These are phyloP conservation scores for Amanita inopinata DNA, from an alignment of 768 basidiomycete genomes.

Conservation along the genomic window DNA sequence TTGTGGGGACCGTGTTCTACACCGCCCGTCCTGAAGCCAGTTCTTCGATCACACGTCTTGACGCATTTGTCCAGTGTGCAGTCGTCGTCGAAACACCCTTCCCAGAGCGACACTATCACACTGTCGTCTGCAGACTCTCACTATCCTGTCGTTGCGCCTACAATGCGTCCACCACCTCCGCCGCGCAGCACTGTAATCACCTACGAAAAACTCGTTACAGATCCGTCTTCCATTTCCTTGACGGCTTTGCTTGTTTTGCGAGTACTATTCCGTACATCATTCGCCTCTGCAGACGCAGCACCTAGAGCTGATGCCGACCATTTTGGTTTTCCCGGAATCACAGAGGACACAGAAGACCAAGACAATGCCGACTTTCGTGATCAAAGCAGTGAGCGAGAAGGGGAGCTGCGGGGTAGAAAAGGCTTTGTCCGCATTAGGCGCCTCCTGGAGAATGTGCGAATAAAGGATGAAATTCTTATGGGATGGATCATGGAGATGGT, in stretches of 20 bases:
- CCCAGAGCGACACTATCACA: slow-evolving; percentile 68
- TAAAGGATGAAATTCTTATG: slow-evolving; percentile 49
- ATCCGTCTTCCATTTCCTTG: slow-evolving; percentile 67
- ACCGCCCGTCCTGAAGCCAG: slow-evolving; percentile 33
- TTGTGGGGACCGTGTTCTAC: slow-evolving; percentile 64
- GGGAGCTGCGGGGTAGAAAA: slow-evolving; percentile 58
- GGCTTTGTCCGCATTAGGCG: slow-evolving; percentile 57
- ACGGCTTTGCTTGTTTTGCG: slow-evolving; percentile 78
- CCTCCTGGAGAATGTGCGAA: slow-evolving; percentile 53
- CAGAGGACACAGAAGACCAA: slow-evolving; percentile 71
- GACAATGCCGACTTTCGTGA: slow-evolving; percentile 35
- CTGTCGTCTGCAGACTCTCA: slow-evolving; percentile 44
- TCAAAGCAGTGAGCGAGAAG: slow-evolving; percentile 52
- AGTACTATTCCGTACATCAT: slow-evolving; percentile 72
- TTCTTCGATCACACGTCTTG: slow-evolving; percentile 57
- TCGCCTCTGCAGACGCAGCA: slow-evolving; percentile 56
- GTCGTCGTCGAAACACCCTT: slow-evolving; percentile 46
- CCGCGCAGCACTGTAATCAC: slow-evolving; percentile 52
- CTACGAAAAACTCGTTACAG: slow-evolving; percentile 46
- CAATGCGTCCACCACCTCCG: slow-evolving; percentile 60
- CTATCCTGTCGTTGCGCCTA: slow-evolving; percentile 54
- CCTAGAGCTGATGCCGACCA: slow-evolving; percentile 75
- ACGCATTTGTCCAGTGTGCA: slow-evolving; percentile 66
- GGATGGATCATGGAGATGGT: slow-evolving; percentile 34
- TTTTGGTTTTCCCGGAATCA: slow-evolving; percentile 81